Percentiles rank a stretch among this genome's conserved stretches.
phyloP scores from a whole-genome alignment of 2,329 filamentous ascomycete species.

The Microsporum canis region DNA sequence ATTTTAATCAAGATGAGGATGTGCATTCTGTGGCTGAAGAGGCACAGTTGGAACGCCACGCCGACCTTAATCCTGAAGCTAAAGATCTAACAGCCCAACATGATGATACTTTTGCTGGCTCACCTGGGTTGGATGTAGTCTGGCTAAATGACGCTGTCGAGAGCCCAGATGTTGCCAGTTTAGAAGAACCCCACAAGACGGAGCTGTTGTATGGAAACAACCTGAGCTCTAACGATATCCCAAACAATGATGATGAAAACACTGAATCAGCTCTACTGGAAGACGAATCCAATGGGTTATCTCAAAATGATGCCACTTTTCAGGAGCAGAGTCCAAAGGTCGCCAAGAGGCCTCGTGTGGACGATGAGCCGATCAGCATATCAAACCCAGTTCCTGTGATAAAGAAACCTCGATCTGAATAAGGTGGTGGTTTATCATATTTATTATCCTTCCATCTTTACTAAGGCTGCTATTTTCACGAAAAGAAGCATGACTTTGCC shows the following conservation, averaged over 20 bases:
- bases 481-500: neutral
- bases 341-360: constrained; percentile 11
- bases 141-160: constrained; percentile 1
- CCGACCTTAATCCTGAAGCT: neutral
- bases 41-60: neutral
- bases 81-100: neutral
- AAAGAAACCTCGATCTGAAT: constrained; percentile 13
- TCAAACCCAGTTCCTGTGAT: constrained; percentile 4
- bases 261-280: constrained; percentile 23
- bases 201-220: constrained; percentile 11
- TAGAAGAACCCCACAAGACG: constrained; percentile 7
- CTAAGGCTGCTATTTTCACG: neutral
- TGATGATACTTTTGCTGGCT: neutral
- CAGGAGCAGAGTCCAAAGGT: constrained; percentile 18
- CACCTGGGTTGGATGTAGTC: neutral
- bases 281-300: neutral
- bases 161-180: neutral
- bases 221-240: constrained; percentile 18
- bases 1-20: neutral
- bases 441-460: neutral
- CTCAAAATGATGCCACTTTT: constrained; percentile 18
- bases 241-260: constrained; percentile 27
- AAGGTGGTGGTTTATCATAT: neutral
- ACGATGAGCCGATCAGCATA: constrained; percentile 9
- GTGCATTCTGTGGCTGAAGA: neutral